Base-by-base conservation (phyloP, 2,329 filamentous ascomycete genomes). In the Chrysoporthe cubensis region DNA sequence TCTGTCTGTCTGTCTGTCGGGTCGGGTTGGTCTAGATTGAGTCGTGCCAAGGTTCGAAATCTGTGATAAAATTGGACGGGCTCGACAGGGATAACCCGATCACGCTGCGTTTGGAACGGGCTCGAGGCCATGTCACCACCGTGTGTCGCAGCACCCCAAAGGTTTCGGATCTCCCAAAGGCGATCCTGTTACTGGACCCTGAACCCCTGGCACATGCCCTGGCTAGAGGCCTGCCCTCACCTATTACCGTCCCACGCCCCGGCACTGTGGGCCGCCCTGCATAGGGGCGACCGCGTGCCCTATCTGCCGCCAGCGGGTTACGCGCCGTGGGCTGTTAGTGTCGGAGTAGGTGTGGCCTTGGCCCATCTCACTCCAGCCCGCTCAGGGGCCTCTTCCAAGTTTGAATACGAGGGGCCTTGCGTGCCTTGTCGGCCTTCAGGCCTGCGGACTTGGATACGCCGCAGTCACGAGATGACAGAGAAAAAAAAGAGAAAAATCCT, bases 331-430 rank as follows among this genome's bases (percentile, higher is more conserved):
- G 14, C 54, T 57, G 54, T 57, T 57, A 57, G 54, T n/a, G 34
- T n/a, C 54, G 11, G 34, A 57, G 54, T 40, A 21, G n/a, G 34
- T 40, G 32, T 3, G 18, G 5, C 37, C 37, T 16, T 57, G 54
- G 34, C 34, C 54, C 34, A 26, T 34, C 54, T 57, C 54, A n/a
- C 16, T 57, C 26, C 26, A 40, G 32, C 54, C 32, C 4, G 34
- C 14, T 57, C 54, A 57, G 54, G 54, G 54, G 54, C 54, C 34
- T 14, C 40, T 40, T 13, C 34, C 59, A 48, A 57, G 48, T 57
- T 56, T 14, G 58, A 66, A 66, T 66, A 66, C 64, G 64, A 66
- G 58, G 46, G 58, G 46, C 64, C 56, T 52, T 26, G 26, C 26
- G 26, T 26, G 64, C 48, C 54, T 11, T 40, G 54, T 57, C 32